phyloP scores from a whole-genome alignment of 2,329 filamentous ascomycete genomes.

The Cercospora brassicicola region DNA sequence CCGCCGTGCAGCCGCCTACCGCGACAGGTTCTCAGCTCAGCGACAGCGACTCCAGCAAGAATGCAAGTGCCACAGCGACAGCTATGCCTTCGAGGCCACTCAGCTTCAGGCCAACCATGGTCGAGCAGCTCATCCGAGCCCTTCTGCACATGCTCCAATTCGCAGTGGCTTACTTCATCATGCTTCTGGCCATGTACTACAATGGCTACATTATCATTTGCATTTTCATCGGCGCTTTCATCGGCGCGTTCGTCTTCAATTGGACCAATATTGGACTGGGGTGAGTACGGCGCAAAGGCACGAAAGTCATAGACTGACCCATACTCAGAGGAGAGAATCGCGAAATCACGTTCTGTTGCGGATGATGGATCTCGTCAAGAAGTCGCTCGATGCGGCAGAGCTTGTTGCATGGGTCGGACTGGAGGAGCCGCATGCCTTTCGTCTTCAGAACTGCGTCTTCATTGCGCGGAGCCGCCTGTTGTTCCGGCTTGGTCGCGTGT shows the following conservation, averaged over 20 bases:
- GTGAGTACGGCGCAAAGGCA: slow-evolving; percentile 5
- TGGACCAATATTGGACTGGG: slow-evolving; percentile 15
- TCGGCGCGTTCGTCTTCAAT: slow-evolving; percentile 60
- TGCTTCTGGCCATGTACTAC: slow-evolving; percentile 66
- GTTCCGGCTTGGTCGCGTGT: not conserved
- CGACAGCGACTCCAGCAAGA: slow-evolving; percentile 6
- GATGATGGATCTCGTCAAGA: slow-evolving; percentile 15
- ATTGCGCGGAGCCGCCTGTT: not conserved
- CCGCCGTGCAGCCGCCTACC: not conserved
- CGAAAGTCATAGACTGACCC: slow-evolving; percentile 8
- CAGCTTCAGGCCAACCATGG: slow-evolving; percentile 54
- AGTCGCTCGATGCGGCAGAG: not conserved
- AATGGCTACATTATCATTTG: slow-evolving; percentile 76
- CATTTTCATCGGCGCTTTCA: slow-evolving; percentile 72
- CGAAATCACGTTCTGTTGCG: slow-evolving; percentile 31
- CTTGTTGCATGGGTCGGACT: not conserved
- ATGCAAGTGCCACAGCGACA: not conserved
- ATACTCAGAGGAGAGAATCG: slow-evolving; percentile 21
- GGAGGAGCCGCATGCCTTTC: not conserved
- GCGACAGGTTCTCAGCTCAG: not conserved
- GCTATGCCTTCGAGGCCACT: not conserved
- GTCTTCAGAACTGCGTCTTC: not conserved
- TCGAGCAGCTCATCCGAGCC: slow-evolving; percentile 67
- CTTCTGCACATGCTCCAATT: slow-evolving; percentile 70
- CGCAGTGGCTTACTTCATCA: slow-evolving; percentile 74